Evolutionary conservation across 2,329 filamentous ascomycete species (phyloP), one percentile per base, ranked within the genome.

Genomic region (Aspergillus sp.): DNA sequence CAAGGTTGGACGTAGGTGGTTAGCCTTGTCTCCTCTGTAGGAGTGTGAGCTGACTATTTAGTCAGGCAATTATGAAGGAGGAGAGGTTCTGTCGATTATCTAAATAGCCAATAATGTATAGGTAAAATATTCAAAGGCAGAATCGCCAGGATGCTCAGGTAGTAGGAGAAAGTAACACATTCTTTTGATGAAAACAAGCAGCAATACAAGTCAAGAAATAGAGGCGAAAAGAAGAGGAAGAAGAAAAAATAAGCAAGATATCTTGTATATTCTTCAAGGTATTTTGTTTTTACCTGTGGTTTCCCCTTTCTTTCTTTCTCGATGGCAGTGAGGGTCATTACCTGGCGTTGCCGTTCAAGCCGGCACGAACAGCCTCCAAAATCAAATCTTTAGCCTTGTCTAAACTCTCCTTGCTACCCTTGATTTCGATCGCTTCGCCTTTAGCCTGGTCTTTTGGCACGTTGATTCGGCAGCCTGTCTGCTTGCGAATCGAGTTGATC

Each of bases 391-490:
- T 93, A 54, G 95, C 95, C 76, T 91, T 85, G 78, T 97, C 92
- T 43, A 96, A 87, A 13, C 91, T 92, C 17, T 92, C 90, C 72
- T 86, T 86, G 59, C 84, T 86, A 45, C 95, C 95, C 41, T 90
- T 83, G 71, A 99, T 91, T 81, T 97, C 92, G 74, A 99, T 97
- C 4, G 94, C 92, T 77, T 97, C 93, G 23, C 83, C 85, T 68
- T 81, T 80, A 43, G 82, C 82, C 77, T 96, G 91, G 72, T 92
- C 89, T 68, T 91, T 89, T 23, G 95, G 95, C 46, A 99, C 94
- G 67, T 93, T 93, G 75, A 99, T 96, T 80, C 91, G 93, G 79
- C 93, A 97, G 59, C 91, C 91, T 55, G 93, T 97, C 82, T 95
- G 88, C 81, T 92, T 92, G 69, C 95, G 89, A 75, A 99, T 97